phyloP scores from a whole-genome alignment of 2,329 filamentous ascomycete species.

The Scopulariopsis brevicaulis region DNA sequence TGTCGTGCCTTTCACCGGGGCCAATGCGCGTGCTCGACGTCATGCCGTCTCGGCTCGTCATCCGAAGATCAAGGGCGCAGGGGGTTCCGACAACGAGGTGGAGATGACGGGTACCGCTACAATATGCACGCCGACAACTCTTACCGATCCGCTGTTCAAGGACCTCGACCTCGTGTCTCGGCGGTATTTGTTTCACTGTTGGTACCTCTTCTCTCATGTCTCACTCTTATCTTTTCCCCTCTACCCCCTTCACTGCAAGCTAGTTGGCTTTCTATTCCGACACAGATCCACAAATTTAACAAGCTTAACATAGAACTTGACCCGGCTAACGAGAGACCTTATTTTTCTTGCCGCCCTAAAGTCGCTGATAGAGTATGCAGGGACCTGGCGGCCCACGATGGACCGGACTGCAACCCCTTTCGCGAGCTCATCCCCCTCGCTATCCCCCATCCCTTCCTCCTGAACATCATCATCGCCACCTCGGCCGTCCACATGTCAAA shows the following conservation, averaged over 20 bases:
- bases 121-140: slow-evolving; percentile 11
- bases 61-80: background rate
- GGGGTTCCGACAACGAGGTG: background rate
- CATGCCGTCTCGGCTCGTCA: background rate
- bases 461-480: slow-evolving; percentile 35
- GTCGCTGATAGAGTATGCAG: slow-evolving; percentile 37
- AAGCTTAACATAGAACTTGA: background rate
- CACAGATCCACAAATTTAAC: background rate
- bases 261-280: background rate
- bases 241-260: background rate
- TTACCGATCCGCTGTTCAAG: slow-evolving; percentile 44
- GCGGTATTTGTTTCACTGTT: slow-evolving; percentile 39
- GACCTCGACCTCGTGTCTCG: slow-evolving; percentile 33
- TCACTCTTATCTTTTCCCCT: background rate
- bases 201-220: slow-evolving; percentile 5
- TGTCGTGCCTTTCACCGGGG: background rate
- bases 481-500: slow-evolving; percentile 38
- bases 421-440: slow-evolving; percentile 35
- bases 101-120: background rate
- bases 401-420: slow-evolving; percentile 32
- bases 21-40: background rate
- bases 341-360: slow-evolving; percentile 10
- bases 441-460: slow-evolving; percentile 29
- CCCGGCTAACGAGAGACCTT: slow-evolving; percentile 2
- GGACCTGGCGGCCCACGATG: slow-evolving; percentile 39